Evolutionary conservation across 257 asterid species (phyloP), one percentile per base, ranked within the genome.

Genomic region (Petrea volubilis): DNA sequence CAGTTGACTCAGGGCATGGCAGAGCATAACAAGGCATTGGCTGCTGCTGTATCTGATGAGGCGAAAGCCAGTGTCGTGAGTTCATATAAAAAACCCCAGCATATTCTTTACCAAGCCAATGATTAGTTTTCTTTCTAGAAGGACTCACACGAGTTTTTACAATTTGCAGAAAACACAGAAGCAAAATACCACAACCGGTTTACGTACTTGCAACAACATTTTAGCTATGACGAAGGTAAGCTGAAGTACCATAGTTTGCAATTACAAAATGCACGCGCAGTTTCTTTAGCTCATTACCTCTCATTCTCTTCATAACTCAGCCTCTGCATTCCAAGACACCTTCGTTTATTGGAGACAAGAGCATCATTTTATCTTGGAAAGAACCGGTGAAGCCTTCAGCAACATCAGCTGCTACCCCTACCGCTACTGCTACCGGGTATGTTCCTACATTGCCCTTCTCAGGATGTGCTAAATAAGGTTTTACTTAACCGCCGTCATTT

Each of bases 191-290:
- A 59, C 90, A 14, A 72, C 92, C 60, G 93, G 98, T 59, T 79
- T 90, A 78, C 76, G 90, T 59, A 90, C 97, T 77, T 93, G 98
- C 93, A 85, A 90, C 70, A 90, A 90, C 80, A 93, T 93, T 53
- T 80, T 88, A 84, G 88, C 93, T 63, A 90, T 93, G 97, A 82
- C 89, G 25, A 91, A 88, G 87, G 98, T 90, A 60, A 56, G 74
- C 51, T 65, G 36, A 62, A 33, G 21, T 61, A 49, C 53, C 55
- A 53, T 51, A 52, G 59, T 14, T n/a, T 60, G 20, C 29, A 20
- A 56, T 40, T 52, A 56, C 52, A 62, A n/a, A 36, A 43, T 12
- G 67, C 56, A 25, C 17, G 20, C 62, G 20, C 64, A 38, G 64
- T 47, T 64, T 60, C 40, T 38, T 56, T 65, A 36, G 74, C 67